Evolutionary conservation across 495 filamentous ascomycete species (phyloP), one percentile per base, ranked within the genome.

Genomic region (Xylaria telfairii): DNA sequence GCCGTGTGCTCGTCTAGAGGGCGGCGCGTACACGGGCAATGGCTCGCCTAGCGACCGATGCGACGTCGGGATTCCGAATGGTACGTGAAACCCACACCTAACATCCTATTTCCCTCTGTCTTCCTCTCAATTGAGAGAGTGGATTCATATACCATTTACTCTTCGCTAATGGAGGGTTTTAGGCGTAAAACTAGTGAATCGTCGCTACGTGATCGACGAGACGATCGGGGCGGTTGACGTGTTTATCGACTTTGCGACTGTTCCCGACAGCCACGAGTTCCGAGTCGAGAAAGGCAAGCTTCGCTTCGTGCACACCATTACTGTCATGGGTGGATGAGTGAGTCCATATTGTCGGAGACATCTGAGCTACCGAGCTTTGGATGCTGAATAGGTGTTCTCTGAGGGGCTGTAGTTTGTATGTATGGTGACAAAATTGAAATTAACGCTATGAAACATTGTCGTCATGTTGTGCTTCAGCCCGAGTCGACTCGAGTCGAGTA

Each of bases 151-250:
- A 5, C 19, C 21, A 15, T 61, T 61, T 21, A 19, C 32, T 59
- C 19, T n/a, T n/a, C 13, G 26, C 41, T 63, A 21, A 63, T 13
- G n/a, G n/a, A 21, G 19, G 12, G 60, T 32, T 59, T 4, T 44
- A 78, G 76, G 81, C 6, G 81, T 84, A 13, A 41, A 70, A 39
- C 71, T 86, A 41, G 61, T 65, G 4, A 82, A 83, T 71, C 73
- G 85, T 28, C 81, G 81, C 42, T 86, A 86, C 68, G 83, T 87
- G n/a, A 85, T 87, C 65, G 85, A 87, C 71, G 83, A 86, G 74
- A 81, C 79, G 26, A 72, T 84, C 26, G 84, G 84, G 2, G 83
- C 81, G 7, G 83, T 85, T 2, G 81, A 83, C 34, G 72, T 84
- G 19, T 79, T 85, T 32, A 72, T 85, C 74, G 81, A 81, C 63